Base-by-base conservation (phyloP, 2,329 filamentous ascomycete species). In the Penicillium sp. region DNA sequence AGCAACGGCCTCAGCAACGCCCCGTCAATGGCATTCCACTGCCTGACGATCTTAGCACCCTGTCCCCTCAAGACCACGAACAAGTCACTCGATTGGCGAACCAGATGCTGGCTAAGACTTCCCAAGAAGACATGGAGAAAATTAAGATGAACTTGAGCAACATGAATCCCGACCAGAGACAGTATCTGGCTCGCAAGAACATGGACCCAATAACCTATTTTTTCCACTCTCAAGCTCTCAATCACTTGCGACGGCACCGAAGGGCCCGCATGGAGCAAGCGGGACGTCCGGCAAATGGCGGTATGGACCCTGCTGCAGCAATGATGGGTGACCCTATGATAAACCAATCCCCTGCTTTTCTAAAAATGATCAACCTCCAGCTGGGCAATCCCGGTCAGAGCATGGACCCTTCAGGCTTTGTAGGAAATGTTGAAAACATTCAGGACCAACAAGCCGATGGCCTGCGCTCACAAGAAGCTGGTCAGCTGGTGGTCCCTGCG, bases 401-500 rank as follows among this genome's bases (percentile, higher is more conserved):
- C 5, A 43, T 65, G 23, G 62, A 61, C 6, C 37, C 47, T 3
- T 50, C 48, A 45, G 69, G 57, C 3, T 66, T 69, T 42, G 59
- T 69, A 20, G 65, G 64, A 17, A 70, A 65, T 39, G 59, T 79
- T 46, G 72, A 74, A 38, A 73, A 76, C 29, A 71, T 80, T 26
- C 68, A 77, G 39, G 74, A 72, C 17, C 77, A 80, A 49, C 78
- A 81, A 59, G 73, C 72, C 27, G 77, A 78, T 46, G 77, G 75
- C n/a, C 59, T 79, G 47, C 74, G 76, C 35, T 72, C 73, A 11
- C 75, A 78, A 51, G 74, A 80, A 57, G 73, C 73, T 32, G 78
- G 78, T 6, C 75, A 79, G 45, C 64, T 75, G 28, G 77, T 80
- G n/a, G 78, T 82, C 3, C 78, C 78, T 7, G 78, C 76, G 5